A percentile compares a stretch with the other conserved stretches of the same genome.
phyloP scores from a whole-genome alignment of 345 rosid genomes.

The Orychophragmus violaceus region DNA sequence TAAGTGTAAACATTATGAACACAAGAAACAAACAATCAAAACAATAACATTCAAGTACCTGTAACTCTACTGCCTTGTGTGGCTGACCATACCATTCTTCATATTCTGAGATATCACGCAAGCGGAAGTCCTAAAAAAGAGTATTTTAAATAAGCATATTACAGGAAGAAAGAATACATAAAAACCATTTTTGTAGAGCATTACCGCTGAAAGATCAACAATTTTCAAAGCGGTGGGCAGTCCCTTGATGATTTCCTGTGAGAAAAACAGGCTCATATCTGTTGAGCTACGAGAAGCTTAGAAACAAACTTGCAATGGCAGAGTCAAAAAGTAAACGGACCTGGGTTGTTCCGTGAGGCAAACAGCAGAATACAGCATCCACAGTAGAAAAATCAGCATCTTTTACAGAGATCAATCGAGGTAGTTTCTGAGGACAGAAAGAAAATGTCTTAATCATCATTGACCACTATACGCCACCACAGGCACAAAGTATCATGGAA shows the following conservation, averaged over 20 bases:
- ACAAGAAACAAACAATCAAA: background rate
- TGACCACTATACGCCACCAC: too few relatives aligned
- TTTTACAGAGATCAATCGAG: slow-evolving; percentile 58
- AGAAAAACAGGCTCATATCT: background rate
- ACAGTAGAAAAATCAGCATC: slow-evolving; percentile 79
- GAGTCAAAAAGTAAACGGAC: slow-evolving; percentile 28
- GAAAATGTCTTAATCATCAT: background rate
- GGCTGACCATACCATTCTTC: slow-evolving; percentile 99
- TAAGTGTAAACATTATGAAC: background rate
- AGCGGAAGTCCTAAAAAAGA: slow-evolving; percentile 61
- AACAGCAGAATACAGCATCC: slow-evolving; percentile 94
- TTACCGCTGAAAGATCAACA: slow-evolving; percentile 97
- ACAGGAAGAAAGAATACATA: background rate
- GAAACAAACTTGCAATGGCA: background rate
- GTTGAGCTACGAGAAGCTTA: background rate
- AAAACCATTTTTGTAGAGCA: slow-evolving; percentile 3
- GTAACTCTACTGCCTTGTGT: slow-evolving; percentile 77
- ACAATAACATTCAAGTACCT: slow-evolving; percentile 34
- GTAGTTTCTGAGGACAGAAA: slow-evolving; percentile 57
- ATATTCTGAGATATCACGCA: slow-evolving; percentile 62
- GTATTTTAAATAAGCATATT: slow-evolving; percentile 6
- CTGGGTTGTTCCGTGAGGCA: slow-evolving; percentile 98
- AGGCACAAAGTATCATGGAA: background rate
- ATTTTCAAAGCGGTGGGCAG: slow-evolving; percentile 66
- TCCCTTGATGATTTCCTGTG: slow-evolving; percentile 79